Base-by-base conservation (phyloP, 2,329 filamentous ascomycete species). In the Rutstroemia sp. region DNA sequence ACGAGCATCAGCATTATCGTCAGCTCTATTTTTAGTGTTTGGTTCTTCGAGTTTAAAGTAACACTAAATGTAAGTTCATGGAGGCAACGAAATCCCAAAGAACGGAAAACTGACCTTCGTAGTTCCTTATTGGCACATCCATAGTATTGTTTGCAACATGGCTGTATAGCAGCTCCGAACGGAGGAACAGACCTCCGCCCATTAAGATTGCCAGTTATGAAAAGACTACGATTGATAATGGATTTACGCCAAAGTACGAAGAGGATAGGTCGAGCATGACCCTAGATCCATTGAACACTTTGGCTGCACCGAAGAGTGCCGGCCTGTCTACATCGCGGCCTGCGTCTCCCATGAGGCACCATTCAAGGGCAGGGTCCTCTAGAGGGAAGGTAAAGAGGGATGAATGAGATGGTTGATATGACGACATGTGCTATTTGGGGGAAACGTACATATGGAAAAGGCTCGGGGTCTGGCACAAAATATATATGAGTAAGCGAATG, bases 1-100 rank as follows among this genome's bases (percentile, higher is more conserved):
- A 92, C 91, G 5, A 94, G 89, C 66, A 89, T 95, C 60, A 96
- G 90, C 67, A 95, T 97, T 60, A 77, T 96, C 56, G 75, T 96
- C 50, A 95, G 89, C 69, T 91, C 92, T 61, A 63, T 96, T 14
- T 88, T 89, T 52, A 96, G 91, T 68, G 80, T 95, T 1, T 86
- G 83, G 72, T 87, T 96, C 62, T 96, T 97, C 69, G 80, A 92
- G 50, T 89, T 95, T 63, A 73, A 83, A 48, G 80, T 94, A 45
- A 88, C 87, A 1, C 67, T 78, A 25, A 82, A 83, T 62, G 90
- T 95, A 80, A 74, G 87, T 77, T 17, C 17, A 34, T 7, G 16
- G 16, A 23, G 39, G 21, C 5, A 19, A 8, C 9, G 10, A 47
- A 9, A 50, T 34, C 40, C 54, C 14, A 14, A 10, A 5, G 25